These are phyloP conservation scores for Ophiostoma triangulosporum DNA, from an alignment of 2,329 filamentous ascomycete genomes.

Conservation along the genomic window DNA sequence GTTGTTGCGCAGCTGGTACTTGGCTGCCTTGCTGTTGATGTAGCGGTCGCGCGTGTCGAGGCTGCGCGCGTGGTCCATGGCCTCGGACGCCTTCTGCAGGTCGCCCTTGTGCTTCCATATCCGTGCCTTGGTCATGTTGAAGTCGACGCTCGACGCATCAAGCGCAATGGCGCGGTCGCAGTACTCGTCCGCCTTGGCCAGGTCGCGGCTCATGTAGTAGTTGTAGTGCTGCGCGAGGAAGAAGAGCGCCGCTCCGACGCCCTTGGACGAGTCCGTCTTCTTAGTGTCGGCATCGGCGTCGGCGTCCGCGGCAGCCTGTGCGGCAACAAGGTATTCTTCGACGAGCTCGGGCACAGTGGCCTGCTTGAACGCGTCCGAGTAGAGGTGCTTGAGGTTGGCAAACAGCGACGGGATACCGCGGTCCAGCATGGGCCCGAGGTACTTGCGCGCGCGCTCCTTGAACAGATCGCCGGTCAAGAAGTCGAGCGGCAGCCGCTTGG, in stretches of 20 bases:
- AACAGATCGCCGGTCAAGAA: constrained; percentile 78
- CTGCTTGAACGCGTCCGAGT: constrained; percentile 64
- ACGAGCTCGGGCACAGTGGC: constrained; percentile 62
- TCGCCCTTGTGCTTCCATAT: constrained; percentile 88
- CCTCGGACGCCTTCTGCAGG: constrained; percentile 61
- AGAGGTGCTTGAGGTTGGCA: constrained; percentile 89
- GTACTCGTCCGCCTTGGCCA: constrained; percentile 67
- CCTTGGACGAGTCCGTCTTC: constrained; percentile 38
- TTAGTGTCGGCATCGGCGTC: constrained; percentile 25
- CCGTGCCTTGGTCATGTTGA: constrained; percentile 87
- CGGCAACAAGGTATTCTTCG: constrained; percentile 54
- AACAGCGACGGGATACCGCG: constrained; percentile 94
- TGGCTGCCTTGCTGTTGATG: constrained; percentile 96
- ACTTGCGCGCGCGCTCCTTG: constrained; percentile 59
- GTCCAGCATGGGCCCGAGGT: constrained; percentile 72
- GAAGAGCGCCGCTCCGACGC: constrained; percentile 70
- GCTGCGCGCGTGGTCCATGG: constrained; percentile 76
- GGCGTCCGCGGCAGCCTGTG: constrained; percentile 15
- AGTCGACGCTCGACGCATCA: constrained; percentile 72
- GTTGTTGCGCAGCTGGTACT: constrained; percentile 89
- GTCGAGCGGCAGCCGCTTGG: constrained; percentile 74
- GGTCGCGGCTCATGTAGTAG: constrained; percentile 74
- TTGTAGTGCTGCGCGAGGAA: constrained; percentile 97
- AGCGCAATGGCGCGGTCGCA: constrained; percentile 73
- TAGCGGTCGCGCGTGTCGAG: constrained; percentile 87